Evolutionary conservation across 176 grass and related monocot genomes (phyloP).

Genomic region (Aegilops speltoides): DNA sequence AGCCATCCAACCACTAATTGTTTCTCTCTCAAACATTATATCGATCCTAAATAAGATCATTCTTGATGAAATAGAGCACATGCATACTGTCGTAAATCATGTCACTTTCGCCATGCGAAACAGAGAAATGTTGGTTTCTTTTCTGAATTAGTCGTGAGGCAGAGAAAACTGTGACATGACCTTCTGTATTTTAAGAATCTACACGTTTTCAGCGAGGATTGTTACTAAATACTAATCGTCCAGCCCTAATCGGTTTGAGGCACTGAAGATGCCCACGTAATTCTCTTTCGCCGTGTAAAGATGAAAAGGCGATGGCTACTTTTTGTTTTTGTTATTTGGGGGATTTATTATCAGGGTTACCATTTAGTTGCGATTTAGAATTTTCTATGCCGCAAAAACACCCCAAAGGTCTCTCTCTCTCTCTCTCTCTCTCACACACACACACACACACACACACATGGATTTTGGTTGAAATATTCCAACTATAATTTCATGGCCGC

Average conservation of each 20-base stretch:
- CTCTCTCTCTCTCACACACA: too few relatives aligned
- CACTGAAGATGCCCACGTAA: background rate
- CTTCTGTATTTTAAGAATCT: background rate
- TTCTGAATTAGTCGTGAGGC: background rate
- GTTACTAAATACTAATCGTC: too few relatives aligned
- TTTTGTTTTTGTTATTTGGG: too few relatives aligned
- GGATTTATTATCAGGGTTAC: too few relatives aligned
- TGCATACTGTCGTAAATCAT: background rate
- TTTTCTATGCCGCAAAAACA: background rate
- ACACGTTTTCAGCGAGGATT: background rate
- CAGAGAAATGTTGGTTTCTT: background rate
- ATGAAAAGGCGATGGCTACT: background rate
- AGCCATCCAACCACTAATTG: too few relatives aligned
- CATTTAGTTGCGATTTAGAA: background rate
- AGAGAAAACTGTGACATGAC: constrained; percentile 1
- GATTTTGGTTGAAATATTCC: too few relatives aligned
- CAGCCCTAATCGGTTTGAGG: background rate
- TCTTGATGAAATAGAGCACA: too few relatives aligned
- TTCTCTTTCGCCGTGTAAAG: background rate
- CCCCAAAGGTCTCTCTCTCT: too few relatives aligned
- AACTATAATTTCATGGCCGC: too few relatives aligned
- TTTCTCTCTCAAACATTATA: too few relatives aligned
- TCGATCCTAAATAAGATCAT: too few relatives aligned
- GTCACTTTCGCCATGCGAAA: background rate
- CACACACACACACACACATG: too few relatives aligned